Evolutionary conservation across 441 rosid species (phyloP).

Genomic region (Eruca vesicaria): DNA sequence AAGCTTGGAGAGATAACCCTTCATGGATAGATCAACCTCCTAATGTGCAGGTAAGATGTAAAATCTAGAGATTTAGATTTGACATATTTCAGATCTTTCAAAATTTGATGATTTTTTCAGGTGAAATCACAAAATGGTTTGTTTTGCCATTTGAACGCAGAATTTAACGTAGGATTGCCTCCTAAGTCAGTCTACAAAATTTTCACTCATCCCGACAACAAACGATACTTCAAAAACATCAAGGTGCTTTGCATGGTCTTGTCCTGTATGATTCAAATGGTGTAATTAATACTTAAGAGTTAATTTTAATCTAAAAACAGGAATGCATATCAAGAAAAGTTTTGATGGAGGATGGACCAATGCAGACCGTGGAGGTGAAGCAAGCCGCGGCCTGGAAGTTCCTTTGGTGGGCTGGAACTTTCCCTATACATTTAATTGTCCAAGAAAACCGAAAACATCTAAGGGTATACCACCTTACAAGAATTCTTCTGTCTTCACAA

Average conservation of each 20-base stretch:
- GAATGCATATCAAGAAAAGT: constrained; percentile 53
- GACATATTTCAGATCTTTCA: background rate
- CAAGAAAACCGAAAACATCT: constrained; percentile 71
- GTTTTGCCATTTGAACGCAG: constrained; percentile 62
- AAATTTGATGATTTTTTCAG: constrained; percentile 29
- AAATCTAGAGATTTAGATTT: background rate
- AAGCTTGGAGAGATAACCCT: constrained; percentile 81
- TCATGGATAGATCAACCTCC: constrained; percentile 68
- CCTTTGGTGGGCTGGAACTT: constrained; percentile 92
- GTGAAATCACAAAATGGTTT: constrained; percentile 79
- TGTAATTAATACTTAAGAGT: background rate
- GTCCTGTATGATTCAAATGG: background rate
- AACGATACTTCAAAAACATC: constrained; percentile 85
- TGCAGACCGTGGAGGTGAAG: constrained; percentile 73
- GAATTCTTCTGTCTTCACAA: background rate
- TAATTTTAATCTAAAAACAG: constrained; percentile 34
- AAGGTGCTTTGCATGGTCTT: constrained; percentile 45
- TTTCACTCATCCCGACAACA: constrained; percentile 82
- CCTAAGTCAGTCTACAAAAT: constrained; percentile 80
- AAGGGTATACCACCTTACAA: constrained; percentile 43
- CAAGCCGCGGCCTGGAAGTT: constrained; percentile 94
- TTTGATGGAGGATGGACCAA: constrained; percentile 62
- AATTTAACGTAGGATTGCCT: constrained; percentile 71
- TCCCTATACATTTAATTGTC: constrained; percentile 72
- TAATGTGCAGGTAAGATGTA: constrained; percentile 47